Conservation (phyloP, 345 rosid species). For the Eucalyptus albens region DNA sequence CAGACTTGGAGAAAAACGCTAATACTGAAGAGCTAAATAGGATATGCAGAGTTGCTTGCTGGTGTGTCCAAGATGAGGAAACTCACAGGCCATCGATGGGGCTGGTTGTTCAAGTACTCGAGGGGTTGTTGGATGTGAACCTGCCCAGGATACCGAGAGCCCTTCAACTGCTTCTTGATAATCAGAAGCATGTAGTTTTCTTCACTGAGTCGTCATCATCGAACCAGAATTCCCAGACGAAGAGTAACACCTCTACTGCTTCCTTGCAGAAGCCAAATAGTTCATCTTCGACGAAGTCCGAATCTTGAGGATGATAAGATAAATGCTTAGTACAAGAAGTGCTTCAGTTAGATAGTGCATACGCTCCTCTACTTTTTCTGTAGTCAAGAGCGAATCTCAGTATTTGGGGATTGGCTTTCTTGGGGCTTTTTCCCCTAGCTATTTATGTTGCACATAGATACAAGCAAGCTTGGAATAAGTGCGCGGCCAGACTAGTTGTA, state of each 20-base stretch:
- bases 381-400: neutral
- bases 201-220: slow-evolving; percentile 37
- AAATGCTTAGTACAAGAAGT: neutral
- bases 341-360: neutral
- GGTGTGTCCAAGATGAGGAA: slow-evolving; percentile 89
- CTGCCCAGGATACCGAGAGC: slow-evolving; percentile 48
- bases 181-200: slow-evolving; percentile 21
- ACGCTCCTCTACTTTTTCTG: neutral
- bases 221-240: slow-evolving; percentile 13
- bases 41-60: slow-evolving; percentile 61
- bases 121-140: slow-evolving; percentile 50
- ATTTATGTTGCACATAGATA: too few species aligned
- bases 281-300: neutral
- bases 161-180: slow-evolving; percentile 27
- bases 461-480: neutral
- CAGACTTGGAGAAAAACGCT: slow-evolving; percentile 19
- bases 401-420: neutral
- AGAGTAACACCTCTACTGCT: slow-evolving; percentile 1
- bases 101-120: slow-evolving; percentile 77
- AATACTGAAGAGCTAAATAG: slow-evolving; percentile 46
- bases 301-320: neutral
- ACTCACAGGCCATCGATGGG: slow-evolving; percentile 69
- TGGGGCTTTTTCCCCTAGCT: neutral
- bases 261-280: slow-evolving; percentile 10
- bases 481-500: neutral